phyloP scores from a whole-genome alignment of 148 eudicot species.

The Spergularia bocconei region DNA sequence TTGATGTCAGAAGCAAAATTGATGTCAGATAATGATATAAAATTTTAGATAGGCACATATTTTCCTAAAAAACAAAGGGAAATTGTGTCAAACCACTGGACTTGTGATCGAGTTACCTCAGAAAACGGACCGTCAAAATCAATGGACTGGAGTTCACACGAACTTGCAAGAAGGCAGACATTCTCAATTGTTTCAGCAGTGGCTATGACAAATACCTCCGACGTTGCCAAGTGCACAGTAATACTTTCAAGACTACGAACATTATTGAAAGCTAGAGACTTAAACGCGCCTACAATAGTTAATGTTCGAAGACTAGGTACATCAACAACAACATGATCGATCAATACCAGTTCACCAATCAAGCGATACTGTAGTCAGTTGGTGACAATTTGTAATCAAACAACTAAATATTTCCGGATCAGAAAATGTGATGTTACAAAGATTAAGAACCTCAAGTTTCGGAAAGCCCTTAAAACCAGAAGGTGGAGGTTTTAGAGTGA shows the following conservation, averaged over 20 bases:
- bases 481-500: not conserved
- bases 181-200: not conserved
- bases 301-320: not conserved
- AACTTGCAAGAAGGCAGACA: not conserved
- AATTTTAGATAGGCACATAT: too few relatives aligned
- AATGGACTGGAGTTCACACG: not conserved
- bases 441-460: not conserved
- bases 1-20: too few relatives aligned
- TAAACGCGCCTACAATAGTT: not conserved
- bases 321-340: not conserved
- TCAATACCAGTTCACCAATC: not conserved
- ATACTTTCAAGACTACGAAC: not conserved
- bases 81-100: too few relatives aligned
- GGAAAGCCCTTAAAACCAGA: constrained; percentile 15
- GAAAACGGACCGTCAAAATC: not conserved
- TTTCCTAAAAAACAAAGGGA: too few relatives aligned
- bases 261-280: not conserved
- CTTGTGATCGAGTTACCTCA: constrained; percentile 9
- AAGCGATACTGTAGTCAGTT: not conserved
- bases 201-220: not conserved
- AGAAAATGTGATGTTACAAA: not conserved
- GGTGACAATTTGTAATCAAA: not conserved
- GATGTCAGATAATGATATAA: too few relatives aligned
- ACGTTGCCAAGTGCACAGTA: not conserved
- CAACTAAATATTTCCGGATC: not conserved